Evolutionary conservation across 2,329 filamentous ascomycete species (phyloP).

Genomic region (Fusarium sp.): DNA sequence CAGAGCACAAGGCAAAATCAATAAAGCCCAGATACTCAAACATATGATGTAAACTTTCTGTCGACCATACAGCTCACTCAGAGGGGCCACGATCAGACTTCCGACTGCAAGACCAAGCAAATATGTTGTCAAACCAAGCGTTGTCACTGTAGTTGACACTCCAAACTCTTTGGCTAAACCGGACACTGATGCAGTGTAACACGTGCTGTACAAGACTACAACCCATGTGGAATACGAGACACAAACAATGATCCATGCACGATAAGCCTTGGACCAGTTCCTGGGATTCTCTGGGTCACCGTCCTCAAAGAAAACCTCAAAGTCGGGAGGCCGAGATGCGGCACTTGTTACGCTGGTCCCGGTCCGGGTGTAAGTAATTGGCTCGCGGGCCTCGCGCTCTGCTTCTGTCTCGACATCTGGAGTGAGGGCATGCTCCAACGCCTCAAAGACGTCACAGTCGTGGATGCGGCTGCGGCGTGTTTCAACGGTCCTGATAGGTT

Average conservation of each 20-base stretch:
- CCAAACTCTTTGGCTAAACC: slow-evolving; percentile 78
- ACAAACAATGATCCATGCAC: slow-evolving; percentile 59
- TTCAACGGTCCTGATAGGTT: slow-evolving; percentile 45
- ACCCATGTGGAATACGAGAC: slow-evolving; percentile 63
- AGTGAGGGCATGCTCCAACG: slow-evolving; percentile 57
- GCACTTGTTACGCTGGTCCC: slow-evolving; percentile 59
- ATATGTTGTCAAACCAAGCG: slow-evolving; percentile 83
- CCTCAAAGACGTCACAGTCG: slow-evolving; percentile 51
- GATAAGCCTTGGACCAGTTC: slow-evolving; percentile 72
- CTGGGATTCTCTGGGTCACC: slow-evolving; percentile 74
- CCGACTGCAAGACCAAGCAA: slow-evolving; percentile 80
- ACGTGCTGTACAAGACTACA: slow-evolving; percentile 80
- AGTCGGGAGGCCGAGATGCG: slow-evolving; percentile 67
- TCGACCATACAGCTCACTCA: slow-evolving; percentile 78
- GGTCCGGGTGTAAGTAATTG: slow-evolving; percentile 59
- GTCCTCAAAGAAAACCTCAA: slow-evolving; percentile 79
- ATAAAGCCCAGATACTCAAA: slow-evolving; percentile 72
- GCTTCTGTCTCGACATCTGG: slow-evolving; percentile 55
- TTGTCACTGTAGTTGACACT: slow-evolving; percentile 70
- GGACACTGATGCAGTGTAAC: slow-evolving; percentile 79
- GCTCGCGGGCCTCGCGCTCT: slow-evolving; percentile 59
- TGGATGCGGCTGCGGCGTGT: slow-evolving; percentile 40
- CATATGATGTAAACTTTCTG: slow-evolving; percentile 77
- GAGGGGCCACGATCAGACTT: slow-evolving; percentile 78
- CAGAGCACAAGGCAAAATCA: slow-evolving; percentile 79